Evolutionary conservation across 2,329 filamentous ascomycete genomes (phyloP), one percentile per base, ranked within the genome.

Genomic region (Teratosphaeria gauchensis): DNA sequence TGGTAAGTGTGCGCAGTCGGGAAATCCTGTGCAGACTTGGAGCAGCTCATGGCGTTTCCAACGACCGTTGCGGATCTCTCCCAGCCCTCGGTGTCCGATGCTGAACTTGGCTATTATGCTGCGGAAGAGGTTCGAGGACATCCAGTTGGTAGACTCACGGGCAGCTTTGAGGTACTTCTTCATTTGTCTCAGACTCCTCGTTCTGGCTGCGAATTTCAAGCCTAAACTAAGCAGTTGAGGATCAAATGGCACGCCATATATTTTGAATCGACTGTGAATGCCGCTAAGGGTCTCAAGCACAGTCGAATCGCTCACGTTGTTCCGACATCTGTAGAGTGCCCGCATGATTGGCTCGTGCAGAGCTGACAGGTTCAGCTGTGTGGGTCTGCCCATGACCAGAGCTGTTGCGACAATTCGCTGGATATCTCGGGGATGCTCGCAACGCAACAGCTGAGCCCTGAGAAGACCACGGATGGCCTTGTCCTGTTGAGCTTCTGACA

Each of bases 51-150:
- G 42, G 54, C 66, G 62, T 48, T 60, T 63, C 72, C 72, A 74
- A 11, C 70, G 65, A 2, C 72, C 72, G 48, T 74, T 74, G 0
- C 72, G 63, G 19, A 74, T 72, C 60, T 73, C 72, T 28, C 72
- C 72, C 16, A 71, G 59, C 2, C 72, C 72, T 4, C 69, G 62
- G 32, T 63, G 59, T 0, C 72, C 72, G 55, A 74, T 72, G n/a
- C 68, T 71, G 61, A 65, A 73, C 55, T 74, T 74, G 8, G 72
- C 72, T 52, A 73, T 68, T 31, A 72, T 64, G 51, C 64, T 63
- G 12, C 71, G 65, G 56, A 73, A 74, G 21, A 69, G 51, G 33
- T 66, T 67, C 38, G 58, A 62, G 3, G 61, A 61, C 55, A 73
- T 66, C 4, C 19, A 19, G 16, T 61, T 28, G 9, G 59, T 59